Conservation (phyloP, 495 filamentous ascomycete genomes). For the Ramalina intermedia region DNA sequence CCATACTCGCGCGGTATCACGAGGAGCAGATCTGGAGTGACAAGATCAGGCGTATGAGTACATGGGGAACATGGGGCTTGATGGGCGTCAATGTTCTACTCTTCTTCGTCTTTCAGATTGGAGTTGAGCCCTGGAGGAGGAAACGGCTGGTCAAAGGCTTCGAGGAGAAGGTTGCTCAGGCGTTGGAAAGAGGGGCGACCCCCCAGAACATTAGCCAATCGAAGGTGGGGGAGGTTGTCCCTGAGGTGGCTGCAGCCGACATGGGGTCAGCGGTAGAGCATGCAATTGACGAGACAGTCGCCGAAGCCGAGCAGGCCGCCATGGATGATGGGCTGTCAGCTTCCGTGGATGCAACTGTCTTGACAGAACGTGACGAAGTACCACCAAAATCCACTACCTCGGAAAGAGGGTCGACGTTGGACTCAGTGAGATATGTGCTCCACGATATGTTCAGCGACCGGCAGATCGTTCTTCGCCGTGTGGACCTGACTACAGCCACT, state of each 20-base stretch:
- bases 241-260: slow-evolving; percentile 8
- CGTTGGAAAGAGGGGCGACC: slow-evolving; percentile 57
- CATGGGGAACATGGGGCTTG: slow-evolving; percentile 95
- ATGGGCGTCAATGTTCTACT: slow-evolving; percentile 93
- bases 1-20: slow-evolving; percentile 82
- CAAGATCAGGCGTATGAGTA: slow-evolving; percentile 87
- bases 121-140: slow-evolving; percentile 89
- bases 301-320: slow-evolving; percentile 2
- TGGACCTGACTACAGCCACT: slow-evolving; percentile 57
- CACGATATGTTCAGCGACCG: slow-evolving; percentile 53
- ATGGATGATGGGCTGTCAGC: neutral
- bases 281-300: slow-evolving; percentile 3
- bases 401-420: slow-evolving; percentile 15
- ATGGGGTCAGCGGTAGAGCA: slow-evolving; percentile 16
- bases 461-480: slow-evolving; percentile 49
- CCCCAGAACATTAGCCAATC: slow-evolving; percentile 4
- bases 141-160: slow-evolving; percentile 62
- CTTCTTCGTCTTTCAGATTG: slow-evolving; percentile 77
- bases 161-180: slow-evolving; percentile 64
- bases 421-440: slow-evolving; percentile 36
- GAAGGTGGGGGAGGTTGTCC: slow-evolving; percentile 16
- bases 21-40: slow-evolving; percentile 99
- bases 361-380: slow-evolving; percentile 6
- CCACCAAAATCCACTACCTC: neutral
- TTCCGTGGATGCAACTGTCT: neutral